phyloP scores from a whole-genome alignment of 1,284 basidiomycete genomes.

The Entoloma clypeatum region DNA sequence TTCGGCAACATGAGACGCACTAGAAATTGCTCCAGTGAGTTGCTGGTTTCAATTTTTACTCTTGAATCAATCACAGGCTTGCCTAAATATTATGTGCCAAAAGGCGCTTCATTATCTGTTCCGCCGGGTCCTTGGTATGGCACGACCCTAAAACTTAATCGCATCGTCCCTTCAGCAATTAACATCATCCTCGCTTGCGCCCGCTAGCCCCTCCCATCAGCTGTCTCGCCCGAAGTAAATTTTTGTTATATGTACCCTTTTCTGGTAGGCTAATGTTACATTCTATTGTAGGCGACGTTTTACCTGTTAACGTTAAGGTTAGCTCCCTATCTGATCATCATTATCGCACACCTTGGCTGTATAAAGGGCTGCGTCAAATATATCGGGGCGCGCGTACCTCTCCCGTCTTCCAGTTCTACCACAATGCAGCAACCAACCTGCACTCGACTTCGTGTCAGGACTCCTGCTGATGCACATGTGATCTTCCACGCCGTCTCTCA shows the following conservation, averaged over 20 bases:
- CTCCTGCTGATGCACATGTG: slow-evolving; percentile 65
- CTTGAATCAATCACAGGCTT: too few species aligned
- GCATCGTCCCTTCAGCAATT: slow-evolving; percentile 14
- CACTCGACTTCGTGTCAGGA: slow-evolving; percentile 38
- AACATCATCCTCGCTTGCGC: slow-evolving; percentile 15
- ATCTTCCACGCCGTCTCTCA: slow-evolving; percentile 72
- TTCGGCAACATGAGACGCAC: too few species aligned
- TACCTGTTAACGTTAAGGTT: slow-evolving; percentile 26
- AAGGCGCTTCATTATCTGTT: slow-evolving; percentile 3
- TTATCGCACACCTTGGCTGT: slow-evolving; percentile 16
- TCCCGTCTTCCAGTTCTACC: slow-evolving; percentile 13
- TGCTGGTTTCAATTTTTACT: background rate
- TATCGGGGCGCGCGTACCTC: too few species aligned
- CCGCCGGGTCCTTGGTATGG: slow-evolving; percentile 14
- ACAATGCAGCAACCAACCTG: slow-evolving; percentile 43
- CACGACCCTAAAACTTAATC: slow-evolving; percentile 26
- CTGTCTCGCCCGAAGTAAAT: slow-evolving; percentile 12
- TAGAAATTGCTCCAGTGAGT: too few species aligned
- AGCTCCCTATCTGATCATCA: slow-evolving; percentile 24
- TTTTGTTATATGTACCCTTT: slow-evolving; percentile 15
- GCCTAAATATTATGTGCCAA: too few species aligned
- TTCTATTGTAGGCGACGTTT: slow-evolving; percentile 16
- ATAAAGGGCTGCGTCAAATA: slow-evolving; percentile 19
- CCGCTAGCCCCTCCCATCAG: slow-evolving; percentile 18
- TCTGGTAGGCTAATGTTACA: slow-evolving; percentile 10